Conservation (phyloP, 345 rosid genomes). For the Viola odorata region DNA sequence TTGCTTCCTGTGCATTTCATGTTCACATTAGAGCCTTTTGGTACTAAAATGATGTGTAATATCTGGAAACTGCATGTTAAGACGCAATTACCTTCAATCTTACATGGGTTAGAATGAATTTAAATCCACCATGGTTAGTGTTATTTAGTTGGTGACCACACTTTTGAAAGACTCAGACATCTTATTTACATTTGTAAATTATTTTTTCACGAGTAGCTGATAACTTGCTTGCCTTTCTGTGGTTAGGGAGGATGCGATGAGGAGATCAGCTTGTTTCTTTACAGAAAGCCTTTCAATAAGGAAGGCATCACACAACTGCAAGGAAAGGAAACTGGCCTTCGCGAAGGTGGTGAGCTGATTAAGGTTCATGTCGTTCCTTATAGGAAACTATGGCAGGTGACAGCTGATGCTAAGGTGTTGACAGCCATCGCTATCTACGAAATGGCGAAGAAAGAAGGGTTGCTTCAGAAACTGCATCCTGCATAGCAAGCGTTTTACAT, state of each 20-base stretch:
- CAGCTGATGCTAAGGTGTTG: conserved; percentile 72
- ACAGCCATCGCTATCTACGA: conserved; percentile 69
- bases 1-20: too few species aligned
- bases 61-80: too few species aligned
- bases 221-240: conserved; percentile 7
- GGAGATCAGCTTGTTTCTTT: conserved; percentile 69
- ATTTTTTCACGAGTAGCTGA: too few species aligned
- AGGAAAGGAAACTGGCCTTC: conserved; percentile 82
- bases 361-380: conserved; percentile 65
- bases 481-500: not conserved
- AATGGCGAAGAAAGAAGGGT: conserved; percentile 62
- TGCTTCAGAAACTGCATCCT: conserved; percentile 16
- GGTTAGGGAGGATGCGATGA: conserved; percentile 92
- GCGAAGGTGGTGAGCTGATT: conserved; percentile 69
- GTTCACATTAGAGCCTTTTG: too few species aligned
- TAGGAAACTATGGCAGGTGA: conserved; percentile 60
- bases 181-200: too few species aligned
- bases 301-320: conserved; percentile 55
- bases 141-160: too few species aligned
- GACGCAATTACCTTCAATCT: too few species aligned
- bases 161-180: too few species aligned
- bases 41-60: too few species aligned
- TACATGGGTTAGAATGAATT: too few species aligned
- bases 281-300: conserved; percentile 50
- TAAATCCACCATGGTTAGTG: too few species aligned